Evolutionary conservation across 192 early-diverging fungal species (phyloP).

Genomic region (Umbelopsis sp.): DNA sequence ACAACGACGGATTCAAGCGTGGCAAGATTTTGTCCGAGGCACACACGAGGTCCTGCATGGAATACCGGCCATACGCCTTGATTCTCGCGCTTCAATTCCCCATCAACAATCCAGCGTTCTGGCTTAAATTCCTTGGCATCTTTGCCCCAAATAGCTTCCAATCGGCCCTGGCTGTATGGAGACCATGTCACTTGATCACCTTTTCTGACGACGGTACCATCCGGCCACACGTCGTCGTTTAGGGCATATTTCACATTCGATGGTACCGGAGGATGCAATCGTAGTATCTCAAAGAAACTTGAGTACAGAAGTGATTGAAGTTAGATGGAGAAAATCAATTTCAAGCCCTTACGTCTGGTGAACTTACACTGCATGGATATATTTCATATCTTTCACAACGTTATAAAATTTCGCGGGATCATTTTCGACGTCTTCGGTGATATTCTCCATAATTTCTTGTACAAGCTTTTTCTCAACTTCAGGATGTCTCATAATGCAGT

Average conservation of each 20-base stretch:
- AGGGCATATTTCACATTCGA: slow-evolving; percentile 55
- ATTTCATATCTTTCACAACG: slow-evolving; percentile 35
- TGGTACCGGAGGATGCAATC: slow-evolving; percentile 72
- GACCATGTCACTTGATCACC: slow-evolving; percentile 55
- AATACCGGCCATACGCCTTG: slow-evolving; percentile 58
- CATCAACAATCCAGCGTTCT: slow-evolving; percentile 61
- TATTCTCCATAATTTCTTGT: slow-evolving; percentile 41
- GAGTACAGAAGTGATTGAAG: not conserved
- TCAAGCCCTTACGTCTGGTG: not conserved
- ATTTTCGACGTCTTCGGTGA: slow-evolving; percentile 31
- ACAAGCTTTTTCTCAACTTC: slow-evolving; percentile 45
- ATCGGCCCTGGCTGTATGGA: slow-evolving; percentile 56
- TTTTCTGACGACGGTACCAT: slow-evolving; percentile 53
- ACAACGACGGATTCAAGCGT: slow-evolving; percentile 48
- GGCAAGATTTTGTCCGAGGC: slow-evolving; percentile 47
- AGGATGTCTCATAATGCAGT: slow-evolving; percentile 44
- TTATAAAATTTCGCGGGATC: slow-evolving; percentile 36
- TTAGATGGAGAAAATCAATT: not conserved
- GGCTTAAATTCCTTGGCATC: slow-evolving; percentile 66
- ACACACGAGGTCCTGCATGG: slow-evolving; percentile 55
- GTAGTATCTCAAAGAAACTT: slow-evolving; percentile 56
- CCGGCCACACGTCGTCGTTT: slow-evolving; percentile 61
- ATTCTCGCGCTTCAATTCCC: slow-evolving; percentile 33
- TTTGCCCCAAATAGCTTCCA: slow-evolving; percentile 61
- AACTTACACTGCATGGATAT: slow-evolving; percentile 44